phyloP scores from a whole-genome alignment of 495 filamentous ascomycete species.

The Mycothermus thermophilus region DNA sequence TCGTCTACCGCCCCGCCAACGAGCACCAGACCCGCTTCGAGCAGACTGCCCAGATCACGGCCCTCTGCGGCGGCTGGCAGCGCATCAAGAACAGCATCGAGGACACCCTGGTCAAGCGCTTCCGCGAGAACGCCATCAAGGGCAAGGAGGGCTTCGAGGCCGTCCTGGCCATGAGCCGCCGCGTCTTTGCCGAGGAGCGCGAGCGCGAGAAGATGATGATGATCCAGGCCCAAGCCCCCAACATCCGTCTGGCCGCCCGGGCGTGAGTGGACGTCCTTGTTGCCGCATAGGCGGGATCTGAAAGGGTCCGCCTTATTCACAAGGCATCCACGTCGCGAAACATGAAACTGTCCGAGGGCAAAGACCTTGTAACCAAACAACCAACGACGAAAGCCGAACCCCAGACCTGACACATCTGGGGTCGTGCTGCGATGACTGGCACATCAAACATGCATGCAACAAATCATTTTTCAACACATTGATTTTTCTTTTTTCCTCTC shows the following conservation, averaged over 20 bases:
- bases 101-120: conserved; percentile 74
- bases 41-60: conserved; percentile 84
- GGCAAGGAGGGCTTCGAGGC: conserved; percentile 88
- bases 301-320: not conserved
- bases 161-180: conserved; percentile 83
- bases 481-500: not conserved
- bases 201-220: conserved; percentile 28
- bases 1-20: conserved; percentile 59
- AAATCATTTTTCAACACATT: too few relatives aligned
- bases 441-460: too few relatives aligned
- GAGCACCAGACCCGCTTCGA: conserved; percentile 59
- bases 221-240: conserved; percentile 16
- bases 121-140: conserved; percentile 77
- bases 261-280: too few relatives aligned
- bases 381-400: too few relatives aligned
- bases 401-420: too few relatives aligned
- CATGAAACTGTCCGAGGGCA: too few relatives aligned
- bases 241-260: conserved; percentile 20
- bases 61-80: conserved; percentile 90
- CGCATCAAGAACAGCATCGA: conserved; percentile 89
- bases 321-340: too few relatives aligned
- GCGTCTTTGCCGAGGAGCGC: conserved; percentile 79
- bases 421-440: too few relatives aligned
- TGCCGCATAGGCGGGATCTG: not conserved
- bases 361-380: too few relatives aligned